These are phyloP conservation scores for Fusarium subtropicale DNA, from an alignment of 2,329 filamentous ascomycete genomes.

Conservation along the genomic window DNA sequence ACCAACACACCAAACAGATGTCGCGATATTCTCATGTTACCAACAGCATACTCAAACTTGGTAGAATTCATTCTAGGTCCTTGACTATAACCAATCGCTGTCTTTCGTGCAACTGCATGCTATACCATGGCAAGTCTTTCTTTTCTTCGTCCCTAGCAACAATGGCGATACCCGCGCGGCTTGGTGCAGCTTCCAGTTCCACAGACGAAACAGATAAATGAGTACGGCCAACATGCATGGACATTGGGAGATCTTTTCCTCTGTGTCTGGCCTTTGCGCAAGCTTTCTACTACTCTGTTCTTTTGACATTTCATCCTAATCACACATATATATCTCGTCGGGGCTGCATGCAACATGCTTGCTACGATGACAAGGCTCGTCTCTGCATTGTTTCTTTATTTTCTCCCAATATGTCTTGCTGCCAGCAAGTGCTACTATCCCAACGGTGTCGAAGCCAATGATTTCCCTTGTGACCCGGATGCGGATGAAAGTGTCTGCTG, in stretches of 20 bases:
- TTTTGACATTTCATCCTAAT: neutral
- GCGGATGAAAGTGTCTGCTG: conserved; percentile 41
- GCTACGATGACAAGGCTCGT: conserved; percentile 19
- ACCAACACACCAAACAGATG: conserved; percentile 1
- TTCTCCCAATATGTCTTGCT: conserved; percentile 4
- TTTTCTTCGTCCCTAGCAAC: neutral
- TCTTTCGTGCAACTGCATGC: neutral
- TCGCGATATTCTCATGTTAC: conserved; percentile 6
- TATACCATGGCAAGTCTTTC: neutral
- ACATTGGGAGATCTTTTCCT: neutral
- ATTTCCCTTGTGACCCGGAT: conserved; percentile 36
- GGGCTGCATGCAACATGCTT: neutral
- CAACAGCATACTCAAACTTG: neutral
- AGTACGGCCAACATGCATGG: neutral
- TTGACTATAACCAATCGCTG: neutral
- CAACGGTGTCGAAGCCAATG: conserved; percentile 28
- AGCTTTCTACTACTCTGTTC: neutral
- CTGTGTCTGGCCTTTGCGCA: neutral
- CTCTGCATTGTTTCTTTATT: conserved; percentile 13
- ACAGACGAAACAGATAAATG: neutral
- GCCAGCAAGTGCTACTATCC: conserved; percentile 39
- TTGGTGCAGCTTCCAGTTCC: conserved; percentile 4
- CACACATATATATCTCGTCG: neutral
- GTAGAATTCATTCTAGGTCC: neutral
- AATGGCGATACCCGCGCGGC: neutral